Base-by-base conservation (phyloP, 1,284 basidiomycete species). In the Xerocomus cyaneibrunnescens region DNA sequence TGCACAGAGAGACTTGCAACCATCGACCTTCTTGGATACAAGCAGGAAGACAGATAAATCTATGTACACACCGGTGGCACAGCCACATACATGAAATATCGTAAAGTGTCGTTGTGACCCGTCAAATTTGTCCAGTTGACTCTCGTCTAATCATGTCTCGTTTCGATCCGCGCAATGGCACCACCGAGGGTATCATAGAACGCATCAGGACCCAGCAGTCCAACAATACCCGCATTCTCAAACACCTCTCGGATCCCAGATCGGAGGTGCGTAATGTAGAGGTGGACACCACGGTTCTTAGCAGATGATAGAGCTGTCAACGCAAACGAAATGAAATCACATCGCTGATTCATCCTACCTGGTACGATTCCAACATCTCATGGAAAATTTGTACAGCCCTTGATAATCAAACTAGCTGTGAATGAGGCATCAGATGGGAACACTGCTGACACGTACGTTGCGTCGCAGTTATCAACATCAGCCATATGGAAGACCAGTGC, bases 401-500 rank as follows among this genome's bases (percentile, higher is more conserved):
- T 59, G 10, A 27, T 23, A 43, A 39, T 40, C 23, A 6, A 16
- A 50, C 55, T 17, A 56, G 48, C 51, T 44, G 44, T 16, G 17
- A 27, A 48, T 13, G 19, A 16, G 25, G 22, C 34, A 22, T 19
- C 19, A 16, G 30, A 21, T 34, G 23, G 17, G 3, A 27, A 42
- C 30, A 12, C 2, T 7, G 9, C 17, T 30, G 50, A 6, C 13
- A 77, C 87, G 67, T 64, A 92, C 87, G 89, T 92, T 10, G 92
- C 91, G 67, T 94, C 92, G 55, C 87, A 85, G 19, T 75, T 79
- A 55, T 93, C 91, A 4, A 93, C 86, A 69, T 92, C 94, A 10
- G 87, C 85, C 75, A 95, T 80, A 64, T 97, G 93, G 72, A 96
- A 92, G 14, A 96, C 89, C 27, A 97, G 72, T 0, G 85, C 82